phyloP scores from a whole-genome alignment of 1,284 basidiomycete species.

The Microbotryum scabiosae region DNA sequence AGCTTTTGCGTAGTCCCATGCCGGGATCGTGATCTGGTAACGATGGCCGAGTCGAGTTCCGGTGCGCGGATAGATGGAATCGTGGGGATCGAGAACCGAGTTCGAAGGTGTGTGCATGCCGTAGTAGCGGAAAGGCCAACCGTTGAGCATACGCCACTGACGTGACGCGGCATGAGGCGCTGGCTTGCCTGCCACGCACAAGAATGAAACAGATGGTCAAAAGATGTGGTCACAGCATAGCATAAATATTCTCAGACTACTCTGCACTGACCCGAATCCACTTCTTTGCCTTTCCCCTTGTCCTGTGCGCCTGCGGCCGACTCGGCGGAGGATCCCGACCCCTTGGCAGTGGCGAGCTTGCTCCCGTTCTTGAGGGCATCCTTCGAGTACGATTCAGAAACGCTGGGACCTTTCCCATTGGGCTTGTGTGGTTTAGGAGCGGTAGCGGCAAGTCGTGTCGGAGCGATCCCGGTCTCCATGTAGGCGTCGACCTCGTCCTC shows the following conservation, averaged over 20 bases:
- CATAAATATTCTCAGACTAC: too few species aligned
- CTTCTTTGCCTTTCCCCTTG: too few species aligned
- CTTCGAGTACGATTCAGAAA: too few species aligned
- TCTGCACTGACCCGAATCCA: too few species aligned
- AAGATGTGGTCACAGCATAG: too few species aligned
- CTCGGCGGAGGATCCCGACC: not conserved
- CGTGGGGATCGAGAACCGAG: conserved; percentile 32
- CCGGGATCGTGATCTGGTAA: conserved; percentile 30
- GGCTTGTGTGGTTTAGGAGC: too few species aligned
- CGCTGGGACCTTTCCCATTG: too few species aligned
- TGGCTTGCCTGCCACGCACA: not conserved
- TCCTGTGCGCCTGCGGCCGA: too few species aligned
- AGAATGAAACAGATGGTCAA: too few species aligned
- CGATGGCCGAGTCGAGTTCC: conserved; percentile 31
- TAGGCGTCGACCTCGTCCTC: conserved; percentile 68
- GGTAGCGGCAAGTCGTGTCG: not conserved
- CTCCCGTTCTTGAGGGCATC: too few species aligned
- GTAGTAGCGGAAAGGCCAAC: conserved; percentile 36
- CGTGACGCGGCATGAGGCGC: not conserved
- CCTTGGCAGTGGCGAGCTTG: not conserved
- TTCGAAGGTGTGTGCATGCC: conserved; percentile 31
- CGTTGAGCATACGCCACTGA: conserved; percentile 27
- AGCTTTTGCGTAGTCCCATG: conserved; percentile 17
- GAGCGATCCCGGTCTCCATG: conserved; percentile 15
- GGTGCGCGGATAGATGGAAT: conserved; percentile 33